Conservation (phyloP, 208 protist genomes). For the Trichomonas vaginalis region DNA sequence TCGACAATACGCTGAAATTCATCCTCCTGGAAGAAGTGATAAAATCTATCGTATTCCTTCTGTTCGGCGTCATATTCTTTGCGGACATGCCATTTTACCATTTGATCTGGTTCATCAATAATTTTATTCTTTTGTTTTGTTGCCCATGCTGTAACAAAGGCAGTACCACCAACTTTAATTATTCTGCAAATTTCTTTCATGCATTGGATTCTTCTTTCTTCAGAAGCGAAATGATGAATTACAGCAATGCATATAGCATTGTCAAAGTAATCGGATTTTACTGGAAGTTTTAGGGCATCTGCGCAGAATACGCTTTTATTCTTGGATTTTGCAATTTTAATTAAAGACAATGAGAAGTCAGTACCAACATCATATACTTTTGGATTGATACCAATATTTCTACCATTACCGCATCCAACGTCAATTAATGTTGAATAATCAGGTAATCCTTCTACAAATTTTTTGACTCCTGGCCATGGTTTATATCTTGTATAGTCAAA, state of each 20-base stretch:
- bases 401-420: neutral
- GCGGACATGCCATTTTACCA: neutral
- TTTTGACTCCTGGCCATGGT: neutral
- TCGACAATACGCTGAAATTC: neutral
- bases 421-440: neutral
- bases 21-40: neutral
- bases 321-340: neutral
- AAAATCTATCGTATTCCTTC: neutral
- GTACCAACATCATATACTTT: neutral
- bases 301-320: neutral
- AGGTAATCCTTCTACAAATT: neutral
- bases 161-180: neutral
- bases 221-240: neutral
- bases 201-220: neutral
- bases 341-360: neutral
- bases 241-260: neutral
- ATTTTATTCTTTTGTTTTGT: neutral
- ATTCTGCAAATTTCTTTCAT: neutral
- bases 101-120: neutral
- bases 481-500: conserved; percentile 10
- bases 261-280: neutral
- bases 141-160: conserved; percentile 12
- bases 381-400: neutral
- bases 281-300: neutral
- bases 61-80: neutral